Evolutionary conservation across 1,284 basidiomycete genomes (phyloP), one percentile per base, ranked within the genome.

Genomic region (Sanguinoderma infundibulare): DNA sequence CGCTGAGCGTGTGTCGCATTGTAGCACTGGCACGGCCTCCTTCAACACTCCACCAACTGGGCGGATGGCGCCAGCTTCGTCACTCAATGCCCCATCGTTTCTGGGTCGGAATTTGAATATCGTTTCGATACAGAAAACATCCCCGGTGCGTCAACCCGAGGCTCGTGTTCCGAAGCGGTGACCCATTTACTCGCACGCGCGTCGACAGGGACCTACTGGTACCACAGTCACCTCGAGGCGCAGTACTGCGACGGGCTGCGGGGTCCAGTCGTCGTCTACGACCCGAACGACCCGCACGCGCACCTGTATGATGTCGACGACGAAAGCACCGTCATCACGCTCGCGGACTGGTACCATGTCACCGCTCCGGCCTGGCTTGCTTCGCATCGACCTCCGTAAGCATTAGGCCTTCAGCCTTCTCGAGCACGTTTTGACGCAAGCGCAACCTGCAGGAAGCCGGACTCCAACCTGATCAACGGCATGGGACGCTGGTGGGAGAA

Each of bases 381-480:
- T n/a, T n/a, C n/a, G n/a, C n/a, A n/a, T n/a, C n/a, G n/a, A n/a
- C n/a, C n/a, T n/a, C n/a, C n/a, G n/a, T n/a, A n/a, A n/a, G n/a
- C n/a, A n/a, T n/a, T n/a, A n/a, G n/a, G n/a, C 68, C 70, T 10
- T 47, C 44, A n/a, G n/a, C n/a, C n/a, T n/a, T n/a, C n/a, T n/a
- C n/a, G n/a, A n/a, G 28, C 7, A 52, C 7, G 10, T 39, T 26
- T 3, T 15, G 24, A 10, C 8, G n/a, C 14, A 40, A 36, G 9
- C 10, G 40, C 2, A 6, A 15, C 15, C 34, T 44, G 57, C 30
- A 12, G 42, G 17, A 58, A 56, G 7, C 28, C 61, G 3, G 62
- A 69, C 40, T 32, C 80, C 0, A 83, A 80, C 2, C 69, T 87
- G 6, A 83, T 88, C 70, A 87, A 87, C 57, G 81, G 81, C 9